A percentile compares a stretch with the other conserved stretches of the same genome.
Evolutionary conservation across 108 stramenopile species (phyloP).

Genomic region (Cyclotella choctawhatcheeana): DNA sequence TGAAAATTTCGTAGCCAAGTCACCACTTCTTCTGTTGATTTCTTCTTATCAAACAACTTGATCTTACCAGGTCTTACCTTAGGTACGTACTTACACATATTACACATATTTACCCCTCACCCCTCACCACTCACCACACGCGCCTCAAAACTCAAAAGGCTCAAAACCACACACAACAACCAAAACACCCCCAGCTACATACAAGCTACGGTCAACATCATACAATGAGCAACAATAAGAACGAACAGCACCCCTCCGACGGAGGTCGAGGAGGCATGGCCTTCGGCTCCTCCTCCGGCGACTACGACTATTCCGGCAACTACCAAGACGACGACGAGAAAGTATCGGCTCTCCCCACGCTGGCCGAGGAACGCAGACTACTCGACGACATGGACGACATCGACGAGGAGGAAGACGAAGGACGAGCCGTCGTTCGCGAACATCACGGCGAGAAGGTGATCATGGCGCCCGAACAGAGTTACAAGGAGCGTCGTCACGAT

Average conservation of each 20-base stretch:
- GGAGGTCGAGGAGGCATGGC: constrained; percentile 58
- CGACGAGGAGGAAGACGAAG: constrained; percentile 54
- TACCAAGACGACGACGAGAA: constrained; percentile 46
- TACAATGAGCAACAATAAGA: not conserved
- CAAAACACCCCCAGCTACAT: not conserved
- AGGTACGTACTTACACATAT: too few species aligned
- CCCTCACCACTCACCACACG: too few species aligned
- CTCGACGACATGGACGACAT: constrained; percentile 28
- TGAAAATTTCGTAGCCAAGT: too few species aligned
- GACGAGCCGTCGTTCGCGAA: constrained; percentile 10
- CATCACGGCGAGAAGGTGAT: constrained; percentile 8
- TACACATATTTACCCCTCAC: too few species aligned
- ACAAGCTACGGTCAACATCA: not conserved
- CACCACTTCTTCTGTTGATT: too few species aligned
- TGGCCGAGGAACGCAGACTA: constrained; percentile 52
- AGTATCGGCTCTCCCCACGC: constrained; percentile 53
- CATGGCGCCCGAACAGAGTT: constrained; percentile 78
- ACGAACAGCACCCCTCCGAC: constrained; percentile 11
- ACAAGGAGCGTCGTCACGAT: constrained; percentile 83
- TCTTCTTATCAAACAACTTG: too few species aligned
- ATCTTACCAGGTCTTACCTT: too few species aligned
- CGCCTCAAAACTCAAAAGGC: too few species aligned
- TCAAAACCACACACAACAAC: too few species aligned
- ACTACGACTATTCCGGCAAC: constrained; percentile 53
- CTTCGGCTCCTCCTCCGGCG: constrained; percentile 65